Conservation (phyloP, 371 early-diverging fungal species). For the Mortierella sp. region DNA sequence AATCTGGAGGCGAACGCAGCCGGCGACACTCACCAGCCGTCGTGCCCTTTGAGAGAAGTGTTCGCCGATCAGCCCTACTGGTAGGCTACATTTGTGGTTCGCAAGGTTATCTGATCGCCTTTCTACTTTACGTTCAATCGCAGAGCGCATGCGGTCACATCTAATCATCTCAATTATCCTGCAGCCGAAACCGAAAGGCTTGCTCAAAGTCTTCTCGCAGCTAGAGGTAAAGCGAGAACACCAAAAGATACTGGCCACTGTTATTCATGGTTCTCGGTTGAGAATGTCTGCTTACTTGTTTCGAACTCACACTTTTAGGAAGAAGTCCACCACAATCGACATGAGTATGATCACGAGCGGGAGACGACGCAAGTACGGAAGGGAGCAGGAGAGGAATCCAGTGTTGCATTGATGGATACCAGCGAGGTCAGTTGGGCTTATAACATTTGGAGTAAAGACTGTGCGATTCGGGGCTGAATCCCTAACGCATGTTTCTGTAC, state of each 20-base stretch:
- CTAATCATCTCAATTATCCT: no score
- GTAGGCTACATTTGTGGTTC: conserved; percentile 4
- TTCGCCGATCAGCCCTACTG: conserved; percentile 45
- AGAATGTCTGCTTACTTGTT: no score
- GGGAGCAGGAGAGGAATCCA: conserved; percentile 13
- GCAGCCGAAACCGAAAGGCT: conserved; percentile 54
- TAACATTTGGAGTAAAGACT: no score
- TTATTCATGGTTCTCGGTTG: no score
- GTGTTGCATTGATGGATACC: conserved; percentile 33
- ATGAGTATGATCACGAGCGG: conserved; percentile 52
- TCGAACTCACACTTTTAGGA: conserved; percentile 20
- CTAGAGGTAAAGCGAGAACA: conserved; percentile 31
- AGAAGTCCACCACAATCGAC: conserved; percentile 47
- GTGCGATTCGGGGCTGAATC: no score
- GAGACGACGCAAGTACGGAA: conserved; percentile 52
- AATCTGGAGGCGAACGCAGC: conserved; percentile 51
- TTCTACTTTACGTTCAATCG: no score
- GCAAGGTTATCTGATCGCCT: no score
- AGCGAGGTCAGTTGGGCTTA: conserved; percentile 45
- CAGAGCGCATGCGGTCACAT: no score
- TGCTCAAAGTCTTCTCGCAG: conserved; percentile 50
- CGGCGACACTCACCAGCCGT: conserved; percentile 47
- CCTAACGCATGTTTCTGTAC: no score
- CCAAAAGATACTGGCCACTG: background rate
- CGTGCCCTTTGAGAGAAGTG: conserved; percentile 45